These are phyloP conservation scores for Fistulina hepatica DNA, from an alignment of 1,284 basidiomycete species.

Conservation along the genomic window DNA sequence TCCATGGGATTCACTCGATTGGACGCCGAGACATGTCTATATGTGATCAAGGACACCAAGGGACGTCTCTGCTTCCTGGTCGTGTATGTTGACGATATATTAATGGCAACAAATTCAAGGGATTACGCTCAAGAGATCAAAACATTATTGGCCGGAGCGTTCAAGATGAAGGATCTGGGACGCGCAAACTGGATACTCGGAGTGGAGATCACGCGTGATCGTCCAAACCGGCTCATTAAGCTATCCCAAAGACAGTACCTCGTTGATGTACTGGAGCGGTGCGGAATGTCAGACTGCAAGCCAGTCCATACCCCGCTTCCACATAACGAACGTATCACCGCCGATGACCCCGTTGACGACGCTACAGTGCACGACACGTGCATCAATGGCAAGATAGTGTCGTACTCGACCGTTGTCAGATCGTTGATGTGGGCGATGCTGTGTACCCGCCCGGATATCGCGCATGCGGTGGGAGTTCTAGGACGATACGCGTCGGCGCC, in stretches of 20 bases:
- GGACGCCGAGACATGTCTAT: constrained; percentile 18
- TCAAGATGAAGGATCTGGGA: constrained; percentile 29
- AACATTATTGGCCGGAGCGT: constrained; percentile 6
- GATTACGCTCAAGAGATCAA: constrained; percentile 11
- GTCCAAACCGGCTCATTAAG: constrained; percentile 14
- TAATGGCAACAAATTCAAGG: constrained; percentile 11
- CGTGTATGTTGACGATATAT: constrained; percentile 19
- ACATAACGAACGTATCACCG: constrained; percentile 13
- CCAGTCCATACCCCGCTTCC: constrained; percentile 25
- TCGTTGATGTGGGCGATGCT: constrained; percentile 24
- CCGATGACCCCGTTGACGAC: constrained; percentile 8
- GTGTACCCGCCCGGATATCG: constrained; percentile 23
- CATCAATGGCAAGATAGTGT: not conserved
- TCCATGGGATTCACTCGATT: constrained; percentile 15
- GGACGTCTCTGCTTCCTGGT: constrained; percentile 14
- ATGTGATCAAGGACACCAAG: constrained; percentile 11
- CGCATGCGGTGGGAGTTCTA: constrained; percentile 18
- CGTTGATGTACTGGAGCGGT: constrained; percentile 23
- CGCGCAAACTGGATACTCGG: constrained; percentile 24
- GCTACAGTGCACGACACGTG: not conserved
- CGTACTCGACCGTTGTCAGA: constrained; percentile 20
- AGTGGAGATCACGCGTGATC: constrained; percentile 25
- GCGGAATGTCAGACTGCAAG: constrained; percentile 22
- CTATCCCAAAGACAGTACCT: constrained; percentile 28
- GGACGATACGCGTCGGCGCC: constrained; percentile 17